Evolutionary conservation across 2,329 filamentous ascomycete genomes (phyloP).

Genomic region (Penicillium sp.): DNA sequence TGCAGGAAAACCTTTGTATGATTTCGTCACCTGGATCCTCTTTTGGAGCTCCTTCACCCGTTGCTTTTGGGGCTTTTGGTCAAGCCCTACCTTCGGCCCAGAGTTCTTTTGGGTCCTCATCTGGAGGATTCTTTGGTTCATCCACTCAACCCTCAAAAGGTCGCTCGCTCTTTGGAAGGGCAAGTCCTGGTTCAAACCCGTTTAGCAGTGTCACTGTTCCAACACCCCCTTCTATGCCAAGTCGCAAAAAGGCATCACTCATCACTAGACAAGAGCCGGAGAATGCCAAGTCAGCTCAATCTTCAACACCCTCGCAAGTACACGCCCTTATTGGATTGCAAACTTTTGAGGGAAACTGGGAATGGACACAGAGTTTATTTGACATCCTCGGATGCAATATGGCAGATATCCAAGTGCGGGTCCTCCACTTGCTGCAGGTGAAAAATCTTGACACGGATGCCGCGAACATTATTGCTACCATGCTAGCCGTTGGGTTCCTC

Average conservation of each 20-base stretch:
- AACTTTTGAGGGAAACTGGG: constrained; percentile 62
- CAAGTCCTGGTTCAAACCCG: background rate
- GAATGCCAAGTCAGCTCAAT: too few species aligned
- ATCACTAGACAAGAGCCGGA: background rate
- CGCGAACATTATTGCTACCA: constrained; percentile 20
- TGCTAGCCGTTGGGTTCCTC: constrained; percentile 24
- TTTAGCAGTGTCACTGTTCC: background rate
- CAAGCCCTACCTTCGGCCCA: background rate
- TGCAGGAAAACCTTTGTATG: background rate
- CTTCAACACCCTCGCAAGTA: constrained; percentile 35
- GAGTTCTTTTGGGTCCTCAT: background rate
- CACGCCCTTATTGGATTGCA: constrained; percentile 61
- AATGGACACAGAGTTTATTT: constrained; percentile 38
- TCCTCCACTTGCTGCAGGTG: constrained; percentile 3
- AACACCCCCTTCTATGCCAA: background rate
- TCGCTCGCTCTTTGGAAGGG: background rate
- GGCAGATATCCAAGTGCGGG: background rate
- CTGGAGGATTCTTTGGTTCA: background rate
- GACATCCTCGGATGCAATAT: constrained; percentile 23
- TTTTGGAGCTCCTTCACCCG: background rate
- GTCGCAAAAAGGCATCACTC: background rate
- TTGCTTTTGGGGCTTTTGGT: background rate
- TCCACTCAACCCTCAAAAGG: background rate
- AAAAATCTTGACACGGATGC: background rate
- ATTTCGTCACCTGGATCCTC: background rate